These are phyloP conservation scores for Andrographis paniculata DNA, from an alignment of 305 asterid species.

Conservation along the genomic window DNA sequence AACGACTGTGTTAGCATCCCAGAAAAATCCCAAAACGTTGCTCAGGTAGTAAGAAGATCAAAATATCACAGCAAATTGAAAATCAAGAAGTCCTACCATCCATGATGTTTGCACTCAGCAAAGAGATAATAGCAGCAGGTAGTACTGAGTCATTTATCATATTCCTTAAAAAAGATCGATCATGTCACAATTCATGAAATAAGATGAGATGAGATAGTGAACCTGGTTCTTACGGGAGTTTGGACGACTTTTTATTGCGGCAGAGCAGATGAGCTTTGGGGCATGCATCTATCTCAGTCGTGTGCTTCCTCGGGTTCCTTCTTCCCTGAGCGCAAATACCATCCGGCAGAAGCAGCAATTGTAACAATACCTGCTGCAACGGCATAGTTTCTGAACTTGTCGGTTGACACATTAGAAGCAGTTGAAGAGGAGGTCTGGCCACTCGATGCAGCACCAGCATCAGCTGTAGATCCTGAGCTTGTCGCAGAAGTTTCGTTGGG, in stretches of 20 bases:
- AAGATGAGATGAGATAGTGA: neutral
- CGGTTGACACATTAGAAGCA: constrained; percentile 43
- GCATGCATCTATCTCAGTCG: constrained; percentile 25
- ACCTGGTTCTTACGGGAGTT: too few species aligned
- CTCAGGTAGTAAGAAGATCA: too few species aligned
- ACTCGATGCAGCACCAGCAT: constrained; percentile 44
- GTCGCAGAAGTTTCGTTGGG: constrained; percentile 54
- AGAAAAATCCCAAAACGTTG: too few species aligned
- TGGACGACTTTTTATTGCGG: neutral
- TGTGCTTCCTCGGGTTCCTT: constrained; percentile 54
- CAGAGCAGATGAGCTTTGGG: neutral
- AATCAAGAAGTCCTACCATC: too few species aligned
- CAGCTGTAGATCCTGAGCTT: constrained; percentile 41
- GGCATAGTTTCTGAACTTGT: constrained; percentile 60
- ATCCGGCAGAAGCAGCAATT: constrained; percentile 56
- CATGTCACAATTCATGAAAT: neutral
- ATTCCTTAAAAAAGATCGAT: too few species aligned
- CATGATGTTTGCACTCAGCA: too few species aligned
- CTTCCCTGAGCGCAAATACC: constrained; percentile 59
- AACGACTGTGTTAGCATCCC: too few species aligned
- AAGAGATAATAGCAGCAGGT: too few species aligned
- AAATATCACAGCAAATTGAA: too few species aligned
- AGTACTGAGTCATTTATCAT: too few species aligned
- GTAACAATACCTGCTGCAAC: constrained; percentile 62
- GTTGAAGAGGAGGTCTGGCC: constrained; percentile 39